Evolutionary conservation across 2,329 filamentous ascomycete genomes (phyloP).

Genomic region (Ceratocystis eucalypticola): DNA sequence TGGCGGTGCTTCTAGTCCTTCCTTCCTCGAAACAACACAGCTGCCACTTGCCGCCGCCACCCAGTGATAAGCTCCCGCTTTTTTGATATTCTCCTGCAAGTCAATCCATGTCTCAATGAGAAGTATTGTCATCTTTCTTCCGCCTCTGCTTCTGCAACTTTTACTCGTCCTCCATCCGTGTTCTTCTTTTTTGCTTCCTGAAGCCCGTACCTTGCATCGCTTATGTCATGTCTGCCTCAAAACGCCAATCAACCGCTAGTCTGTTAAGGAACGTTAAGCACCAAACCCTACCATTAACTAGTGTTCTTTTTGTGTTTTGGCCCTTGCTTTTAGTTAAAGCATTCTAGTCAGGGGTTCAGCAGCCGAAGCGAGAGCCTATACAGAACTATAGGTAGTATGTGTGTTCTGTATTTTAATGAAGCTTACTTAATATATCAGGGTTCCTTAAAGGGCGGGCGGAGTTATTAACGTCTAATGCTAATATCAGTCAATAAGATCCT

Average conservation of each 20-base stretch:
- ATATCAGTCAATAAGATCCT: background rate
- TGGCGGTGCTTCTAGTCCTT: background rate
- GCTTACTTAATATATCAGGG: background rate
- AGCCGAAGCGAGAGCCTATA: background rate
- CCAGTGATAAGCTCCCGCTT: background rate
- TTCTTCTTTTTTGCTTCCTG: slow-evolving; percentile 5
- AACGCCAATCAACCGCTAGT: background rate
- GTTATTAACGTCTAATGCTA: background rate
- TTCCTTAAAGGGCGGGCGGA: background rate
- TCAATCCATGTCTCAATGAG: background rate
- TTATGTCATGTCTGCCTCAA: background rate
- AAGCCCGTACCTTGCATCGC: background rate
- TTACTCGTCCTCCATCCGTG: background rate
- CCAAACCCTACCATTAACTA: background rate
- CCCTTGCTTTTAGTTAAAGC: background rate
- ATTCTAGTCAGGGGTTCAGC: background rate
- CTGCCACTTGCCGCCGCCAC: background rate
- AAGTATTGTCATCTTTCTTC: background rate
- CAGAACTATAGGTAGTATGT: background rate
- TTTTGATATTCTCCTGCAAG: background rate
- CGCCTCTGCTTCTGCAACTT: background rate
- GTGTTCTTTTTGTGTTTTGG: background rate
- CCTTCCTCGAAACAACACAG: background rate
- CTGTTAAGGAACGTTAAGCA: background rate
- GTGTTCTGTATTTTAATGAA: background rate